Conservation (phyloP, 1,284 basidiomycete genomes). For the Peniophora sp. region DNA sequence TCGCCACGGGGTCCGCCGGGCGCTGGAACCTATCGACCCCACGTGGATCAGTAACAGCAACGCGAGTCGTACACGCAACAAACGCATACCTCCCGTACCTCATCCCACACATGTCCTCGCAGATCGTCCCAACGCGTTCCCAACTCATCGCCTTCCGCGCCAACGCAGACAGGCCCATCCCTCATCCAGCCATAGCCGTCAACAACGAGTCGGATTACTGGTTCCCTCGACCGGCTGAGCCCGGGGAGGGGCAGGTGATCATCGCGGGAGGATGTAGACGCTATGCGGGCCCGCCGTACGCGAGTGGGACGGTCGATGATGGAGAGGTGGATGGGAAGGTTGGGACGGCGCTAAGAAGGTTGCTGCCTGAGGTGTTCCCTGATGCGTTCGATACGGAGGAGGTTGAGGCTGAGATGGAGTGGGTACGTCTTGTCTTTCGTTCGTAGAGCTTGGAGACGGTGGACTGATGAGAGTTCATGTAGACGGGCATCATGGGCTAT, state of each 20-base stretch:
- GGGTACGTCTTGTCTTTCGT: slow-evolving; percentile 37
- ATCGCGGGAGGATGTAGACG: slow-evolving; percentile 71
- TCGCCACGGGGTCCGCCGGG: slow-evolving; percentile 13
- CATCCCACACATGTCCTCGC: slow-evolving; percentile 45
- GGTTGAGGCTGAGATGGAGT: slow-evolving; percentile 60
- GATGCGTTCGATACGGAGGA: slow-evolving; percentile 35
- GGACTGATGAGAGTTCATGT: neutral
- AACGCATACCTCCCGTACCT: slow-evolving; percentile 70
- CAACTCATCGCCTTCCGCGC: slow-evolving; percentile 64
- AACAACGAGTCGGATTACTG: slow-evolving; percentile 66
- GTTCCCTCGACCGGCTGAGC: slow-evolving; percentile 57
- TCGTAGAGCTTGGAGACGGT: neutral
- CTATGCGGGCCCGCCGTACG: slow-evolving; percentile 31
- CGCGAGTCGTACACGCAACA: slow-evolving; percentile 69
- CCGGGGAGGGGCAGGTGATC: slow-evolving; percentile 37
- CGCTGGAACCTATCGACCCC: slow-evolving; percentile 50
- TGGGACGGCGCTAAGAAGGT: slow-evolving; percentile 41
- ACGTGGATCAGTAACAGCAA: slow-evolving; percentile 48
- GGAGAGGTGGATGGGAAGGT: slow-evolving; percentile 39
- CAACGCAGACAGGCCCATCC: slow-evolving; percentile 18
- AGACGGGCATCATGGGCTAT: slow-evolving; percentile 82
- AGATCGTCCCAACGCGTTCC: slow-evolving; percentile 67
- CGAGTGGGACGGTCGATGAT: slow-evolving; percentile 58
- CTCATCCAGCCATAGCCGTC: slow-evolving; percentile 19
- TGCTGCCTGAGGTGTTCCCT: slow-evolving; percentile 55